Conservation (phyloP, 2,329 filamentous ascomycete species). For the Botryotinia calthae region DNA sequence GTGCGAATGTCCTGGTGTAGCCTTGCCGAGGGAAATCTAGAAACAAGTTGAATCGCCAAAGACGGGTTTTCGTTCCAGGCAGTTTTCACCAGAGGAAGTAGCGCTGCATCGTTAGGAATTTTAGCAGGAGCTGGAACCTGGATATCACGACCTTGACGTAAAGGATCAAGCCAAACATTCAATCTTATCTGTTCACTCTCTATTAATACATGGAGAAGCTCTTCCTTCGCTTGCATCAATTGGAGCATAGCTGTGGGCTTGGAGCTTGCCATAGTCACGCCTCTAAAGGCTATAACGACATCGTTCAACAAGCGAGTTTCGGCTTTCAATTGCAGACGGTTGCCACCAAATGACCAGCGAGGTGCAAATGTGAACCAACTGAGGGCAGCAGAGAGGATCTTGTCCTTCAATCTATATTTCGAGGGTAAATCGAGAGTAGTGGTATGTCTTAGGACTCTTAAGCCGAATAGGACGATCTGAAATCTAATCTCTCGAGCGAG, state of each 20-base stretch:
- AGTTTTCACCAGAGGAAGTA: slow-evolving; percentile 63
- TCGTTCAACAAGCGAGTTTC: slow-evolving; percentile 81
- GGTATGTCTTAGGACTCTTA: slow-evolving; percentile 72
- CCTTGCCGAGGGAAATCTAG: slow-evolving; percentile 73
- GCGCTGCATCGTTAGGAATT: slow-evolving; percentile 43
- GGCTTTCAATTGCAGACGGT: slow-evolving; percentile 87
- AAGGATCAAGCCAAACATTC: slow-evolving; percentile 83
- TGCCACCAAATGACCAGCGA: slow-evolving; percentile 94
- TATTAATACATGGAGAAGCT: slow-evolving; percentile 75
- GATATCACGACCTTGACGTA: slow-evolving; percentile 61
- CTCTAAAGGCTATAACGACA: slow-evolving; percentile 64
- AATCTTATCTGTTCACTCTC: slow-evolving; percentile 82
- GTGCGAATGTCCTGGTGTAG: slow-evolving; percentile 74
- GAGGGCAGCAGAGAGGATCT: slow-evolving; percentile 79
- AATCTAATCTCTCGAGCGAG: slow-evolving; percentile 91
- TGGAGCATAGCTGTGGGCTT: slow-evolving; percentile 48
- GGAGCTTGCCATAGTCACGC: slow-evolving; percentile 57
- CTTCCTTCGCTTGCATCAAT: slow-evolving; percentile 73
- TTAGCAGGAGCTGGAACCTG: slow-evolving; percentile 33
- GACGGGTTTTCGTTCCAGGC: slow-evolving; percentile 86
- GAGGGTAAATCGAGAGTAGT: slow-evolving; percentile 61
- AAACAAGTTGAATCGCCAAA: slow-evolving; percentile 80
- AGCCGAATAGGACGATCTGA: slow-evolving; percentile 77
- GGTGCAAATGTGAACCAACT: slow-evolving; percentile 84
- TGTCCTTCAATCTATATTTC: slow-evolving; percentile 83